phyloP scores from a whole-genome alignment of 2,329 filamentous ascomycete species.

The Thyridium curvatum region DNA sequence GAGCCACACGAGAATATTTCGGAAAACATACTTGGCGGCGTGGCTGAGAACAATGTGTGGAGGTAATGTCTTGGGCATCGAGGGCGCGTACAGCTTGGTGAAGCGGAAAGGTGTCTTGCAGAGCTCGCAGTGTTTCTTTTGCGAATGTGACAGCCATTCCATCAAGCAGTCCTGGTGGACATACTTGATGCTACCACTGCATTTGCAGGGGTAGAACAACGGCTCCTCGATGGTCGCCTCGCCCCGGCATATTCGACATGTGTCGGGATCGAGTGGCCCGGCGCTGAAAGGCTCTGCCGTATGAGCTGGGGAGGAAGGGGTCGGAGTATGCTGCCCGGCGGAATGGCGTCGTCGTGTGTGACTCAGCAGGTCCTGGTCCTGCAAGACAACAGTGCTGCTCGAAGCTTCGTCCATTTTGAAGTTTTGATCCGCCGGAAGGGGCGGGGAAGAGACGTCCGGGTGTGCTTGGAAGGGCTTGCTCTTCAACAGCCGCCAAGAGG shows the following conservation, averaged over 20 bases:
- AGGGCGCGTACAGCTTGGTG: conserved; percentile 91
- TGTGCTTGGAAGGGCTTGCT: too few species aligned
- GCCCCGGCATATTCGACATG: conserved; percentile 94
- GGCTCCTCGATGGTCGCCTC: conserved; percentile 79
- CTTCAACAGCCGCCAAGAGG: too few species aligned
- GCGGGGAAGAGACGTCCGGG: too few species aligned
- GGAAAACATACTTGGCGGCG: conserved; percentile 65
- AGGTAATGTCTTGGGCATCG: conserved; percentile 85
- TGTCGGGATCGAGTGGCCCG: conserved; percentile 53
- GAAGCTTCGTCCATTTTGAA: too few species aligned
- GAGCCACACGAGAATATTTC: conserved; percentile 70
- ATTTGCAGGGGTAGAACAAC: conserved; percentile 97
- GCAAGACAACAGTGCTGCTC: too few species aligned
- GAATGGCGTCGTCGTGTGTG: neutral
- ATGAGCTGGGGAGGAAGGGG: neutral
- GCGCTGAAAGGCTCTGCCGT: too few species aligned
- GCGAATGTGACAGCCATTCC: conserved; percentile 97
- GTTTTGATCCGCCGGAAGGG: too few species aligned
- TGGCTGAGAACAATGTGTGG: conserved; percentile 74
- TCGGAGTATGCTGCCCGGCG: conserved; percentile 1
- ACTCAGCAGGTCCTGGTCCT: too few species aligned
- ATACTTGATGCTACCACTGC: conserved; percentile 96
- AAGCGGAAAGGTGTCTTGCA: conserved; percentile 98
- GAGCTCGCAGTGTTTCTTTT: conserved; percentile 99
- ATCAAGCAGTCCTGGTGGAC: conserved; percentile 97